These are phyloP conservation scores for Coniochaeta hoffmannii DNA, from an alignment of 2,329 filamentous ascomycete species.

Conservation along the genomic window DNA sequence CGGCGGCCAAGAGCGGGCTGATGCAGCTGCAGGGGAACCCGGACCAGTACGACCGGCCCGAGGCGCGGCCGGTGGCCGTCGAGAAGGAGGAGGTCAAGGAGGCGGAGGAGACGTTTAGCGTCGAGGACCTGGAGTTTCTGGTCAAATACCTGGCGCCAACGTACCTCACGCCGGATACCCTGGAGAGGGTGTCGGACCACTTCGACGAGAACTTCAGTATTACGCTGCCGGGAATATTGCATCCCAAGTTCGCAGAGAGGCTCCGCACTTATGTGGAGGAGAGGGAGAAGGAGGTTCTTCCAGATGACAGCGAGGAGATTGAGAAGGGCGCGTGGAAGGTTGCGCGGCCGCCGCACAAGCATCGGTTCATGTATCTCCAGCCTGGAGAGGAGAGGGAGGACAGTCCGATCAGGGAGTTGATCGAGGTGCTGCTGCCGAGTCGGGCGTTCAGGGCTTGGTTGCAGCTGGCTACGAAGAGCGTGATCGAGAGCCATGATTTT, in stretches of 20 bases:
- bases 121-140: constrained; percentile 79
- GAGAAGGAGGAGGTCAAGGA: constrained; percentile 36
- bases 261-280: constrained; percentile 65
- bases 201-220: constrained; percentile 82
- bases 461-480: constrained; percentile 69
- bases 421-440: constrained; percentile 78
- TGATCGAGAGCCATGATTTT: constrained; percentile 65
- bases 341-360: constrained; percentile 87
- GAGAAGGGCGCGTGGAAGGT: constrained; percentile 63
- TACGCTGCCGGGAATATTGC: constrained; percentile 71
- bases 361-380: constrained; percentile 81
- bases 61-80: constrained; percentile 46
- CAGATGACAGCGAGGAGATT: constrained; percentile 44
- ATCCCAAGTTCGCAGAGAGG: constrained; percentile 64
- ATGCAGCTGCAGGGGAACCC: constrained; percentile 89
- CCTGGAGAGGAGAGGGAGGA: constrained; percentile 31
- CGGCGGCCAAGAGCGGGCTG: constrained; percentile 82
- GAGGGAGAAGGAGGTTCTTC: constrained; percentile 46
- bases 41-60: constrained; percentile 80
- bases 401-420: constrained; percentile 65
- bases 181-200: constrained; percentile 71
- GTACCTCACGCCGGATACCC: constrained; percentile 86
- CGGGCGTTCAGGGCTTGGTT: constrained; percentile 86
- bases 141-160: constrained; percentile 84
- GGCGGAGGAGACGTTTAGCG: constrained; percentile 51